phyloP scores from a whole-genome alignment of 768 basidiomycete species.

The Mycena galericulata region DNA sequence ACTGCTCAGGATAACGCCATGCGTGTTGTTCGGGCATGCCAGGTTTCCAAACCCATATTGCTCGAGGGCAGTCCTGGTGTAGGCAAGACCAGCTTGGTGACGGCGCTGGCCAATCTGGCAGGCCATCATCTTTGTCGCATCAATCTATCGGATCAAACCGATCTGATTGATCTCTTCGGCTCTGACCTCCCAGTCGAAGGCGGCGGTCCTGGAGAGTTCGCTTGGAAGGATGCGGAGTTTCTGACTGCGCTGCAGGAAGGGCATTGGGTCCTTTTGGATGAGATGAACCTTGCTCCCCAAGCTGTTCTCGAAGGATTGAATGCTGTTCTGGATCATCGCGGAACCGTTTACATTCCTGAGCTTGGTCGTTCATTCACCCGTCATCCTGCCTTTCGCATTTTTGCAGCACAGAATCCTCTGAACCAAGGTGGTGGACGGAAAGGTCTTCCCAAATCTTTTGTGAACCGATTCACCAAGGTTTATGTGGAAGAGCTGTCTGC shows the following conservation, averaged over 20 bases:
- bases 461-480: slow-evolving; percentile 99
- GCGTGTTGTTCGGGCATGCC: slow-evolving; percentile 90
- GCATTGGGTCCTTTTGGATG: slow-evolving; percentile 97
- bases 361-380: slow-evolving; percentile 88
- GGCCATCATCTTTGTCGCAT: slow-evolving; percentile 90
- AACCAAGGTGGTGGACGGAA: slow-evolving; percentile 97
- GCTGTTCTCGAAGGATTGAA: slow-evolving; percentile 97
- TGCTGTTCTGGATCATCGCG: slow-evolving; percentile 95
- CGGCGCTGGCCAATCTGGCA: slow-evolving; percentile 84
- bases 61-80: slow-evolving; percentile 98
- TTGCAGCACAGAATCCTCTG: slow-evolving; percentile 97
- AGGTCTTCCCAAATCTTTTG: slow-evolving; percentile 95
- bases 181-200: slow-evolving; percentile 96
- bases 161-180: slow-evolving; percentile 95
- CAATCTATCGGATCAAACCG: slow-evolving; percentile 98
- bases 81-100: slow-evolving; percentile 94
- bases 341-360: slow-evolving; percentile 95
- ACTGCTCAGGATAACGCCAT: slow-evolving; percentile 90
- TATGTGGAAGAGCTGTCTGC: slow-evolving; percentile 88
- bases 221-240: slow-evolving; percentile 98
- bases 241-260: slow-evolving; percentile 94
- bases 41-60: slow-evolving; percentile 90
- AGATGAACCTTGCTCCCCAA: slow-evolving; percentile 99
- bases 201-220: slow-evolving; percentile 91
- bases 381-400: slow-evolving; percentile 96